These are phyloP conservation scores for Syzygium oleosum DNA, from an alignment of 345 rosid species.

Conservation along the genomic window DNA sequence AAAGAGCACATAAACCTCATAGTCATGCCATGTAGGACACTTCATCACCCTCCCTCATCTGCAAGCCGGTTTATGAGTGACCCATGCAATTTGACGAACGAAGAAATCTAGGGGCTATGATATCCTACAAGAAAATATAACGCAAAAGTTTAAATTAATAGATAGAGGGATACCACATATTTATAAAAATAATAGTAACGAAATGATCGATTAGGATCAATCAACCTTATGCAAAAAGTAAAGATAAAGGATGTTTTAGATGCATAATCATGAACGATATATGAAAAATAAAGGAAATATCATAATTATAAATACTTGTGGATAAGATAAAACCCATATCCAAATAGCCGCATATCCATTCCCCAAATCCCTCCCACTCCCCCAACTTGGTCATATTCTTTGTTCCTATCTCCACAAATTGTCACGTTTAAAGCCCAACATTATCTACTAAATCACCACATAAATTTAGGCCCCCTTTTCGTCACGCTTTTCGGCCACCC, in stretches of 20 bases:
- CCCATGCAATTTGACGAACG: not conserved
- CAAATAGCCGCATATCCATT: not conserved
- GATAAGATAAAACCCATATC: not conserved
- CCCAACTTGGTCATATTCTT: not conserved
- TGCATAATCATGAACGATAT: not conserved
- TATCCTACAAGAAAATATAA: not conserved
- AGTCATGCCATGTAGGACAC: not conserved
- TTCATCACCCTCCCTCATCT: not conserved
- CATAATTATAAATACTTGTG: not conserved
- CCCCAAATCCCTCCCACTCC: not conserved
- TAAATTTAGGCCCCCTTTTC: not conserved
- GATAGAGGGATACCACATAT: not conserved
- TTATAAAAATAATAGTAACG: not conserved
- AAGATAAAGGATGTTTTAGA: not conserved
- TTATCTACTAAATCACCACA: not conserved
- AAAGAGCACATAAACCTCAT: not conserved
- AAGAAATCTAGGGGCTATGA: not conserved
- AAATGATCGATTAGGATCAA: not conserved
- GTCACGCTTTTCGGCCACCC: not conserved
- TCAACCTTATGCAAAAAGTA: not conserved
- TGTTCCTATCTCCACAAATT: not conserved
- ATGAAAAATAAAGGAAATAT: not conserved
- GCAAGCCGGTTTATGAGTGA: not conserved
- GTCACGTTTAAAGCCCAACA: not conserved
- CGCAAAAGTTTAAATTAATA: not conserved